Percentiles rank a stretch among this genome's conserved stretches.
Evolutionary conservation across 495 filamentous ascomycete species (phyloP).

Genomic region (Lentithecium fluviatile): DNA sequence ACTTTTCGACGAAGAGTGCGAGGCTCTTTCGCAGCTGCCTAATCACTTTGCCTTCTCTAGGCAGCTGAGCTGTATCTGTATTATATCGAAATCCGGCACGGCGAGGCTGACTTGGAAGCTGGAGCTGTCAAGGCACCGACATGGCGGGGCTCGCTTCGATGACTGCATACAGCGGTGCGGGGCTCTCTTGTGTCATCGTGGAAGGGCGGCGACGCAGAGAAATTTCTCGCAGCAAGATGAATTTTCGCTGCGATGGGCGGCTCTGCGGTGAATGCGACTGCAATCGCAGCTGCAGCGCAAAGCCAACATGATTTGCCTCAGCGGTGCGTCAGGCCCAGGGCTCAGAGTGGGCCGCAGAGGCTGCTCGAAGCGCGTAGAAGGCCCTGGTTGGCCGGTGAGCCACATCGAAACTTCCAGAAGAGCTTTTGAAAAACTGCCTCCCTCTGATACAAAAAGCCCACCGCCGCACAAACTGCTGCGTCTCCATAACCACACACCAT

Average conservation of each 20-base stretch:
- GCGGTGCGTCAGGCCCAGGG: slow-evolving; percentile 11
- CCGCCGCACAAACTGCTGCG: neutral
- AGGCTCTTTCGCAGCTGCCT: too few relatives aligned
- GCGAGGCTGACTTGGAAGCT: too few relatives aligned
- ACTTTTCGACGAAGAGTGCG: too few relatives aligned
- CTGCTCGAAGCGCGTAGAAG: slow-evolving; percentile 25
- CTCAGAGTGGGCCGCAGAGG: slow-evolving; percentile 14
- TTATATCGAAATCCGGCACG: too few relatives aligned
- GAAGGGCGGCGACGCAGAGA: neutral
- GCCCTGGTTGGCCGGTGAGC: slow-evolving; percentile 25
- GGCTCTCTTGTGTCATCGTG: slow-evolving; percentile 1
- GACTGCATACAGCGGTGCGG: neutral
- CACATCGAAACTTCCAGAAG: slow-evolving; percentile 32
- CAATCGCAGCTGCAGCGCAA: neutral
- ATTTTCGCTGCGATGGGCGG: neutral
- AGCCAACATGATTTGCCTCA: slow-evolving; percentile 12
- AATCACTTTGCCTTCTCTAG: too few relatives aligned
- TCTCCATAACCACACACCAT: slow-evolving; percentile 6
- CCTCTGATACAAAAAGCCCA: slow-evolving; percentile 25
- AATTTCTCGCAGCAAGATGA: neutral
- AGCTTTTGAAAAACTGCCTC: slow-evolving; percentile 17
- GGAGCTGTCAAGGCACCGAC: too few relatives aligned
- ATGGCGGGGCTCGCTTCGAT: slow-evolving; percentile 10
- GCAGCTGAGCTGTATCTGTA: too few relatives aligned
- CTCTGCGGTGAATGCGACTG: neutral